A percentile compares a stretch with the other conserved stretches of the same genome.
These are phyloP conservation scores for Penicillium italicum DNA, from an alignment of 2,329 filamentous ascomycete genomes.

Conservation along the genomic window DNA sequence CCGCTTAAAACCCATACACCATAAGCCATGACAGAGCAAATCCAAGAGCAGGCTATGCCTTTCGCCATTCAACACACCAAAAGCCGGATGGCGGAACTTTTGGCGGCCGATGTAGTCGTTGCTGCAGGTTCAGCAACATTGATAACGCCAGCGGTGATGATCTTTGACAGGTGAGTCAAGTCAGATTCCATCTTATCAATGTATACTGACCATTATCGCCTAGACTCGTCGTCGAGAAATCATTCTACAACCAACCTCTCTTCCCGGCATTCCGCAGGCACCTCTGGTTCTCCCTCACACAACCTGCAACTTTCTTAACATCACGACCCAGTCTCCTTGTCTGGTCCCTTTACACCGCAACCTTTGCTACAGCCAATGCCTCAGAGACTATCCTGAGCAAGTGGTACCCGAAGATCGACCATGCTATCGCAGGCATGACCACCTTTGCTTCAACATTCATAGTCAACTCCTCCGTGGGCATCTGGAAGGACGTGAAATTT, in stretches of 20 bases:
- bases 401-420: constrained; percentile 50
- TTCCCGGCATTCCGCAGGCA: constrained; percentile 34
- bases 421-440: constrained; percentile 65
- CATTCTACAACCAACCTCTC: constrained; percentile 34
- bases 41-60: constrained; percentile 24
- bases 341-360: constrained; percentile 68
- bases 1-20: neutral
- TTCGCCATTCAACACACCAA: constrained; percentile 31
- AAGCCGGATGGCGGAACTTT: constrained; percentile 35
- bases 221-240: constrained; percentile 44
- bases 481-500: constrained; percentile 81
- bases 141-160: constrained; percentile 74
- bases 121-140: constrained; percentile 67
- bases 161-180: constrained; percentile 68
- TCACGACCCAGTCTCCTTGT: constrained; percentile 43
- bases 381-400: constrained; percentile 74
- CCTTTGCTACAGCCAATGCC: constrained; percentile 80
- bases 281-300: constrained; percentile 34
- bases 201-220: constrained; percentile 12
- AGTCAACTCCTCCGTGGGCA: constrained; percentile 72
- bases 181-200: neutral
- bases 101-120: constrained; percentile 63
- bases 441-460: constrained; percentile 75
- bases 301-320: constrained; percentile 38
- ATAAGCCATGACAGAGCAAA: constrained; percentile 27